Evolutionary conservation across 495 filamentous ascomycete species (phyloP).

Genomic region (Glonium stellatum): DNA sequence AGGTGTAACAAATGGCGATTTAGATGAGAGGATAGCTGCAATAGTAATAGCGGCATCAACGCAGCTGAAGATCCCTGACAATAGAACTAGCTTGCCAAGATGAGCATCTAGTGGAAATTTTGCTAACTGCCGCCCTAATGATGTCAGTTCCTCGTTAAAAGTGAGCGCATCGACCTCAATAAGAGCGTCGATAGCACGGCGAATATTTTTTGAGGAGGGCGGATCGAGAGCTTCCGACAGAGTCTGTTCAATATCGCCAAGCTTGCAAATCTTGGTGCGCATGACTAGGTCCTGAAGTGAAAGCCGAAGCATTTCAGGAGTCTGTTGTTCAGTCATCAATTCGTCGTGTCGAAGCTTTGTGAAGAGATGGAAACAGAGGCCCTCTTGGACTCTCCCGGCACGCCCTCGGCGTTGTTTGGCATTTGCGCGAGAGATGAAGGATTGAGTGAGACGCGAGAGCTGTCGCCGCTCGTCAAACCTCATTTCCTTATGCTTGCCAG

Average conservation of each 20-base stretch:
- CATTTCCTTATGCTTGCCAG: conserved; percentile 96
- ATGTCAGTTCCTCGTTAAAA: conserved; percentile 69
- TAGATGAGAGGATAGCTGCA: conserved; percentile 86
- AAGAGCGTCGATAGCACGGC: conserved; percentile 81
- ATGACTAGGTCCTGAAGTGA: conserved; percentile 91
- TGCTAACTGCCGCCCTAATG: conserved; percentile 77
- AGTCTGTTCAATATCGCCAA: conserved; percentile 84
- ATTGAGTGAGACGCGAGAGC: conserved; percentile 79
- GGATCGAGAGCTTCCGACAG: conserved; percentile 85
- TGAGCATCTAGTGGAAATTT: conserved; percentile 88
- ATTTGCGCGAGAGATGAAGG: conserved; percentile 89
- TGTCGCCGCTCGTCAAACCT: conserved; percentile 86
- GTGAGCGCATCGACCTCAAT: conserved; percentile 91
- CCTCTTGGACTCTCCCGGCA: conserved; percentile 92
- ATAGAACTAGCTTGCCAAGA: conserved; percentile 83
- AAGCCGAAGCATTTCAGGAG: conserved; percentile 87
- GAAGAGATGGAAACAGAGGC: conserved; percentile 92
- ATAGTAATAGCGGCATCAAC: conserved; percentile 85
- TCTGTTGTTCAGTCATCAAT: conserved; percentile 81
- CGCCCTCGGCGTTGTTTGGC: conserved; percentile 89
- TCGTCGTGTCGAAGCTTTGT: conserved; percentile 78
- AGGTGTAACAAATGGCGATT: conserved; percentile 83
- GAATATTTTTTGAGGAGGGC: conserved; percentile 83
- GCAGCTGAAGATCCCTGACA: conserved; percentile 78
- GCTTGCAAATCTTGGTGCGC: conserved; percentile 93